These are phyloP conservation scores for Scheffersomyces segobiensis DNA, from an alignment of 1,139 yeast genomes.

Conservation along the genomic window DNA sequence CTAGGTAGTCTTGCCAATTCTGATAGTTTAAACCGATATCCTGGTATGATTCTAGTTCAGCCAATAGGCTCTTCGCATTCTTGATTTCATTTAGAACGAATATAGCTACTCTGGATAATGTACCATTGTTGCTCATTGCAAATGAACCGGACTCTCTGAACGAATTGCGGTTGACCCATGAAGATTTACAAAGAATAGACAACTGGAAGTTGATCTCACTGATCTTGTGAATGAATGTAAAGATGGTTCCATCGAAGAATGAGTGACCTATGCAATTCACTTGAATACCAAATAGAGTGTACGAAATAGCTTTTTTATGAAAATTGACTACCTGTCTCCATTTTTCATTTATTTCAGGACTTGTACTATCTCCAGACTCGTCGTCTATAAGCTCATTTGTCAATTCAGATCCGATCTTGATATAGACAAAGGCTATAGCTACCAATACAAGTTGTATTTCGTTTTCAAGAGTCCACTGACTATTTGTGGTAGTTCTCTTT, in stretches of 20 bases:
- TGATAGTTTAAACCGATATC: slow-evolving; percentile 15
- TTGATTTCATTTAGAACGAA: slow-evolving; percentile 36
- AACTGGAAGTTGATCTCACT: slow-evolving; percentile 38
- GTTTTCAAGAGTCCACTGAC: slow-evolving; percentile 29
- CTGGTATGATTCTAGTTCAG: neutral
- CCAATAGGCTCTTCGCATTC: slow-evolving; percentile 7
- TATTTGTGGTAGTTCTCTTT: neutral
- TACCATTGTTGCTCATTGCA: slow-evolving; percentile 37
- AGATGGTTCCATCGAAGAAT: slow-evolving; percentile 10
- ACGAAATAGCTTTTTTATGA: slow-evolving; percentile 35
- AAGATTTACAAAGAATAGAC: slow-evolving; percentile 41
- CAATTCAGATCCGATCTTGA: slow-evolving; percentile 37
- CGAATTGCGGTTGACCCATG: slow-evolving; percentile 40
- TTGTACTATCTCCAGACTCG: slow-evolving; percentile 10
- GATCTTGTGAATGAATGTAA: slow-evolving; percentile 27
- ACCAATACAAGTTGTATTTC: slow-evolving; percentile 31
- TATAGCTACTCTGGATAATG: slow-evolving; percentile 44
- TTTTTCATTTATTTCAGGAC: slow-evolving; percentile 20
- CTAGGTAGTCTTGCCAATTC: slow-evolving; percentile 37
- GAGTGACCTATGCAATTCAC: slow-evolving; percentile 2
- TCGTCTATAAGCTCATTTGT: slow-evolving; percentile 36
- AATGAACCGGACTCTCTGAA: slow-evolving; percentile 29
- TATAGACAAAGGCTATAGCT: slow-evolving; percentile 30
- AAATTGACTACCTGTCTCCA: slow-evolving; percentile 40
- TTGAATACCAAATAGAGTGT: slow-evolving; percentile 23